Conservation (phyloP, 164 flowering plant genomes). For the Sedum album region DNA sequence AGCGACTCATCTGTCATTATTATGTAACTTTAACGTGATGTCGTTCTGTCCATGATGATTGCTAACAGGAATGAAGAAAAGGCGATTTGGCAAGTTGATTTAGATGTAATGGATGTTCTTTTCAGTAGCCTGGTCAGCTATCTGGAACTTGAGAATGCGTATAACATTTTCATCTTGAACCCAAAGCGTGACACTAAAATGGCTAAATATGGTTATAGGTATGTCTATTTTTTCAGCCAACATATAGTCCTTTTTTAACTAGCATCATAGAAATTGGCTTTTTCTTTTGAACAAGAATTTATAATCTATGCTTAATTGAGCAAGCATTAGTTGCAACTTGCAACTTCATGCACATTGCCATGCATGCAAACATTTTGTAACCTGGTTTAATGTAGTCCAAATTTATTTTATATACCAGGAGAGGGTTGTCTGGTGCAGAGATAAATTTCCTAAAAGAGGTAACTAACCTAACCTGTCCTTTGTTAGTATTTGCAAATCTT, state of each 20-base stretch:
- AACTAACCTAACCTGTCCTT: slow-evolving; percentile 4
- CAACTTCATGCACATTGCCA: background rate
- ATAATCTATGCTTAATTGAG: too few relatives aligned
- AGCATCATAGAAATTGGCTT: too few relatives aligned
- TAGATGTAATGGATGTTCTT: slow-evolving; percentile 69
- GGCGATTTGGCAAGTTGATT: slow-evolving; percentile 81
- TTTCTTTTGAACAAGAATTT: too few relatives aligned
- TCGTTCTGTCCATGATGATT: slow-evolving; percentile 1
- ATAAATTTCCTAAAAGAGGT: slow-evolving; percentile 76
- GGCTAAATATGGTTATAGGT: slow-evolving; percentile 84
- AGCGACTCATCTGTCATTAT: background rate
- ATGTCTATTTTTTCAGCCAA: slow-evolving; percentile 17
- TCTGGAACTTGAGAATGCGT: slow-evolving; percentile 75
- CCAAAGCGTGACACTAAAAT: slow-evolving; percentile 45
- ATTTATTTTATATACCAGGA: slow-evolving; percentile 35
- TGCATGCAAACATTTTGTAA: background rate
- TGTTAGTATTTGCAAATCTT: background rate
- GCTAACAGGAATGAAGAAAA: slow-evolving; percentile 41
- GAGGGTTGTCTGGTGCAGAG: slow-evolving; percentile 88
- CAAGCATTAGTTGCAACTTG: background rate
- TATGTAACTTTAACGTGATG: background rate
- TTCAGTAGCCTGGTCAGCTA: slow-evolving; percentile 70
- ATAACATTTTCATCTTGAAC: slow-evolving; percentile 80
- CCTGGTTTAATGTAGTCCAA: background rate
- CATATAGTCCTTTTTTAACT: too few relatives aligned